phyloP scores from a whole-genome alignment of 106 monocot species.

The Vanilla planifolia region DNA sequence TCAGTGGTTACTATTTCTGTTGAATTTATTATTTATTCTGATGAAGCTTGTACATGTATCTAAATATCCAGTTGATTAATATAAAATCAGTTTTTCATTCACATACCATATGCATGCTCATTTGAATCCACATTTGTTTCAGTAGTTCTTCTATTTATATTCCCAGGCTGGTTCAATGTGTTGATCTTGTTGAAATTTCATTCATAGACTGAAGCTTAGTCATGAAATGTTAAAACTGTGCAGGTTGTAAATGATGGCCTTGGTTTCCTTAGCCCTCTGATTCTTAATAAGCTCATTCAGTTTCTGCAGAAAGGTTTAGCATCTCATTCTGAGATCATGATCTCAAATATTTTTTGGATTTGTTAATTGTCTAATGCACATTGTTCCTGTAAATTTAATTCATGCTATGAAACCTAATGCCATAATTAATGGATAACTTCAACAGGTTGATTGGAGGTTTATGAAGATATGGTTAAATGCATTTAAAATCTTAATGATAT shows the following conservation, averaged over 20 bases:
- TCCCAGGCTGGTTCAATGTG: neutral
- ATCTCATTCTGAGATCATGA: neutral
- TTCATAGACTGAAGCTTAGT: neutral
- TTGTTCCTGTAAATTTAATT: conserved; percentile 9
- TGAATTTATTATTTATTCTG: too few relatives aligned
- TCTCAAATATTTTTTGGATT: neutral
- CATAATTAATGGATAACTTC: too few relatives aligned
- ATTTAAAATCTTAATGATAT: too few relatives aligned
- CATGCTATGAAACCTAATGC: neutral
- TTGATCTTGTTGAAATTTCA: neutral
- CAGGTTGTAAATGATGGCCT: conserved; percentile 82
- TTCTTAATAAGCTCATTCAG: conserved; percentile 76
- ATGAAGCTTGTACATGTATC: too few relatives aligned
- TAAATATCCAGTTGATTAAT: too few relatives aligned
- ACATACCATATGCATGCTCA: neutral
- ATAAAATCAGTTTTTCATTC: too few relatives aligned
- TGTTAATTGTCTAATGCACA: neutral
- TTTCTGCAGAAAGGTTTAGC: conserved; percentile 76
- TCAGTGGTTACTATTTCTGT: too few relatives aligned
- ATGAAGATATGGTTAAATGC: too few relatives aligned
- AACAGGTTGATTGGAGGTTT: too few relatives aligned
- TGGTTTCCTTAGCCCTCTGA: conserved; percentile 72
- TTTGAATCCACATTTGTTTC: neutral
- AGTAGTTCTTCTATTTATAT: neutral
- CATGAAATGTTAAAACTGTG: conserved; percentile 4